Evolutionary conservation across 441 rosid genomes (phyloP).

Genomic region (Capsella rubella): DNA sequence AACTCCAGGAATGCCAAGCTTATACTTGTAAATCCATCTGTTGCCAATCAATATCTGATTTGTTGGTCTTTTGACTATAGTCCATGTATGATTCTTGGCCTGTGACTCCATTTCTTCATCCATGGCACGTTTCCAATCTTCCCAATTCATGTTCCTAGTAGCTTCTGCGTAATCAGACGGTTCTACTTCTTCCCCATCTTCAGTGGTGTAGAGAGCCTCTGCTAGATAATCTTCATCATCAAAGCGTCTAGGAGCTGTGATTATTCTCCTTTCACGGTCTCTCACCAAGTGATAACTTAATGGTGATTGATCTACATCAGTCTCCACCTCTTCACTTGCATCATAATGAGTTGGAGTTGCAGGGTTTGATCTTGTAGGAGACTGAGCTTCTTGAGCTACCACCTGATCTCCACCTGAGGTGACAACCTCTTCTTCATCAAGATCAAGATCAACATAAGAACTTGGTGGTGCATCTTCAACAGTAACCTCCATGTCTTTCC

Average conservation of each 20-base stretch:
- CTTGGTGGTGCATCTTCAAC: not conserved
- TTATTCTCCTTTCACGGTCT: not conserved
- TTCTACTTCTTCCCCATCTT: not conserved
- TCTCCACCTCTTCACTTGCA: not conserved
- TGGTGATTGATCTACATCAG: too few relatives aligned
- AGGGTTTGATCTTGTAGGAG: too few relatives aligned
- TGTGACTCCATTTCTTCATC: not conserved
- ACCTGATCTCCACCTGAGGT: not conserved
- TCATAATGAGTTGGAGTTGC: too few relatives aligned
- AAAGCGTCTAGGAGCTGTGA: not conserved
- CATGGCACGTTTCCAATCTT: not conserved
- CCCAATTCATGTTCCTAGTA: not conserved
- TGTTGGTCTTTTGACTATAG: not conserved
- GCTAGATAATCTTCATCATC: not conserved
- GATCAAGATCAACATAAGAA: not conserved
- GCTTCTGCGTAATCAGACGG: not conserved
- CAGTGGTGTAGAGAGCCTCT: not conserved
- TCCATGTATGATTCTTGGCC: not conserved
- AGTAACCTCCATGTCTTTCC: fast-evolving
- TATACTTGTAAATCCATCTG: not conserved
- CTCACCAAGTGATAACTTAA: not conserved
- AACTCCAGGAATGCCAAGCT: not conserved
- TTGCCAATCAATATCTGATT: not conserved
- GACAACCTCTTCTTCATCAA: not conserved
- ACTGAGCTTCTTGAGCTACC: too few relatives aligned